These are phyloP conservation scores for Ogataea hybrid DNA, from an alignment of 1,139 yeast species.

Conservation along the genomic window DNA sequence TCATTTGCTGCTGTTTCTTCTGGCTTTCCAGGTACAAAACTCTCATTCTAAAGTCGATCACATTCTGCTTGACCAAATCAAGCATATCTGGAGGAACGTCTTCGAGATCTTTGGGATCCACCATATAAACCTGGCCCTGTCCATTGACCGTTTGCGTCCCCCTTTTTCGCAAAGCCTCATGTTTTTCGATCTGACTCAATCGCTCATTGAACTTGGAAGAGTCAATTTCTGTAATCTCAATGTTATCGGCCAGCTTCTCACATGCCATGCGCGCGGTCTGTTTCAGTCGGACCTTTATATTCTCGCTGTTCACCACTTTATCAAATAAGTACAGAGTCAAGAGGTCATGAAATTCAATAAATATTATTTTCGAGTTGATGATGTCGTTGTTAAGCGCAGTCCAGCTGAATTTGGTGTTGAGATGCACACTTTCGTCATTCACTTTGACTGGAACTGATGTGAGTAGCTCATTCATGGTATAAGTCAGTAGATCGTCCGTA, in stretches of 20 bases:
- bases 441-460: conserved; percentile 2
- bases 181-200: conserved; percentile 1
- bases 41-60: conserved; percentile 59
- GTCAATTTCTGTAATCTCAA: conserved; percentile 2
- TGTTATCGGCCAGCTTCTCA: conserved; percentile 10
- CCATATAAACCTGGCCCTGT: conserved; percentile 41
- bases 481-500: conserved; percentile 10
- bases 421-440: neutral
- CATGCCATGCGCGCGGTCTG: conserved; percentile 8
- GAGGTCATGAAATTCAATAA: conserved; percentile 27
- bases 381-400: conserved; percentile 21
- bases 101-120: conserved; percentile 57
- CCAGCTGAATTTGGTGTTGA: conserved; percentile 22
- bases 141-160: neutral
- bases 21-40: conserved; percentile 58
- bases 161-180: neutral
- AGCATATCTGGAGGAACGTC: conserved; percentile 62
- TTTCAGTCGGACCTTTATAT: conserved; percentile 6
- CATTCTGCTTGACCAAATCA: conserved; percentile 56
- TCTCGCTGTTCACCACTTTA: conserved; percentile 9
- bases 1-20: conserved; percentile 50
- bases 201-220: neutral
- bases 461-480: conserved; percentile 7
- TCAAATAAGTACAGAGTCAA: conserved; percentile 25
- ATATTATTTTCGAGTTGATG: conserved; percentile 21